A percentile compares a stretch with the other conserved stretches of the same genome.
These are phyloP conservation scores for Podospora didyma DNA, from an alignment of 495 filamentous ascomycete species.

Conservation along the genomic window DNA sequence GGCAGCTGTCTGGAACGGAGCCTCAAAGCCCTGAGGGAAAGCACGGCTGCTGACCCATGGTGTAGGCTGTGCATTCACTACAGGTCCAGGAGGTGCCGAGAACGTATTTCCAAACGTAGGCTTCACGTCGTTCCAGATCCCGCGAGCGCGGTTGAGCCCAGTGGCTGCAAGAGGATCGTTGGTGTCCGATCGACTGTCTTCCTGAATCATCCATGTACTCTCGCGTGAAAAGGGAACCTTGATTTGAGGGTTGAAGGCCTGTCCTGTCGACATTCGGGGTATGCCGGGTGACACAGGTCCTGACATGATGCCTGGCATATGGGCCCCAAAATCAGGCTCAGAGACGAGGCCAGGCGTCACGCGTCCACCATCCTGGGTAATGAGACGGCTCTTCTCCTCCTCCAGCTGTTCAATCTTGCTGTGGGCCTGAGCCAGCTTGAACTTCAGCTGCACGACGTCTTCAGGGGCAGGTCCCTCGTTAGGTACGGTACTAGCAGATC, in stretches of 20 bases:
- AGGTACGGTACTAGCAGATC: constrained; percentile 42
- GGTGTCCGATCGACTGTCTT: constrained; percentile 64
- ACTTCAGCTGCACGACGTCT: constrained; percentile 50
- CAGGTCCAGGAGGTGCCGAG: constrained; percentile 31
- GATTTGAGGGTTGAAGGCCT: constrained; percentile 48
- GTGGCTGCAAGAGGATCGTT: constrained; percentile 58
- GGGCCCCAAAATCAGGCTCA: constrained; percentile 22
- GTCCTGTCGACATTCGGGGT: constrained; percentile 23
- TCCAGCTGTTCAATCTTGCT: constrained; percentile 77
- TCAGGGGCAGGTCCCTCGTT: constrained; percentile 30
- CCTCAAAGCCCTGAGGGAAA: constrained; percentile 20
- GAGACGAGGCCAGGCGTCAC: constrained; percentile 17
- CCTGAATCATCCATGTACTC: constrained; percentile 58
- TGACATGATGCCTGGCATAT: constrained; percentile 5
- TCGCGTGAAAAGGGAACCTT: constrained; percentile 51
- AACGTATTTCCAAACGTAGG: constrained; percentile 26
- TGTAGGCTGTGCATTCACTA: constrained; percentile 29
- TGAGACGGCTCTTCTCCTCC: constrained; percentile 70
- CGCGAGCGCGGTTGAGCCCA: constrained; percentile 57
- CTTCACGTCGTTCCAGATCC: constrained; percentile 58
- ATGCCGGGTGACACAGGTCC: constrained; percentile 14
- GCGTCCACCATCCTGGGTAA: constrained; percentile 39
- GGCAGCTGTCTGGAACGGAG: constrained; percentile 23
- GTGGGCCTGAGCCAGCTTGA: constrained; percentile 77
- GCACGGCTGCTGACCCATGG: constrained; percentile 37